Percentiles rank a stretch among this genome's conserved stretches.
phyloP scores from a whole-genome alignment of 306 rosid species.

The Vigna reflexopilosa region DNA sequence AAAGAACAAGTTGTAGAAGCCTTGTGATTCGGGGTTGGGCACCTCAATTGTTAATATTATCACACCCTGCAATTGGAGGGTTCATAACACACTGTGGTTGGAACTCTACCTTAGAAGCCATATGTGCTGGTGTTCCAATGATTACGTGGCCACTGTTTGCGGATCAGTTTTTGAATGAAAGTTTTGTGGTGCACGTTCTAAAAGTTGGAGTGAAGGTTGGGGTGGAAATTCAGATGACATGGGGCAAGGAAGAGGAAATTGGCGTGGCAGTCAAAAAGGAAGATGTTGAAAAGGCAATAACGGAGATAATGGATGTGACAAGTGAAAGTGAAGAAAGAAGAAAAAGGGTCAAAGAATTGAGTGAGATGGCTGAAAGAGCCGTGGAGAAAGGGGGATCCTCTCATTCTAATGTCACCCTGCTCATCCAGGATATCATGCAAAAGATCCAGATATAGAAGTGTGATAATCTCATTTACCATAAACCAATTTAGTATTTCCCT shows the following conservation, averaged over 20 bases:
- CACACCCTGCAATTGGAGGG: constrained; percentile 60
- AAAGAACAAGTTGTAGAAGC: constrained; percentile 54
- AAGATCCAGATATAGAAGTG: not conserved
- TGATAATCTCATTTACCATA: not conserved
- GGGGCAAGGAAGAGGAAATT: constrained; percentile 55
- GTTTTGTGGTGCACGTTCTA: constrained; percentile 53
- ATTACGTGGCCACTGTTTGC: constrained; percentile 68
- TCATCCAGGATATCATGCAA: constrained; percentile 43
- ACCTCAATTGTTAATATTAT: constrained; percentile 61
- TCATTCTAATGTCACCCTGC: constrained; percentile 3
- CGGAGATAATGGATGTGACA: constrained; percentile 52
- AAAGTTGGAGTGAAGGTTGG: constrained; percentile 63
- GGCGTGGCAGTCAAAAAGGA: constrained; percentile 54
- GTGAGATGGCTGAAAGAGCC: constrained; percentile 52
- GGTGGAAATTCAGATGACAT: constrained; percentile 51
- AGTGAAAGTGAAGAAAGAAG: constrained; percentile 54
- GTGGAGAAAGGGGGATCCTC: constrained; percentile 66
- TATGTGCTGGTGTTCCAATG: constrained; percentile 63
- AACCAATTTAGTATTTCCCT: too few relatives aligned
- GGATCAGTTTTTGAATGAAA: constrained; percentile 69
- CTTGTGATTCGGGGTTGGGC: constrained; percentile 70
- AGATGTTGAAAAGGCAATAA: constrained; percentile 54
- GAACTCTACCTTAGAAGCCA: constrained; percentile 69
- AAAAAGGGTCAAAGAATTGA: constrained; percentile 46
- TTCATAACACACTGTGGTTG: constrained; percentile 77